Base-by-base conservation (phyloP, 805 yeast species). In the Pichia heedii region DNA sequence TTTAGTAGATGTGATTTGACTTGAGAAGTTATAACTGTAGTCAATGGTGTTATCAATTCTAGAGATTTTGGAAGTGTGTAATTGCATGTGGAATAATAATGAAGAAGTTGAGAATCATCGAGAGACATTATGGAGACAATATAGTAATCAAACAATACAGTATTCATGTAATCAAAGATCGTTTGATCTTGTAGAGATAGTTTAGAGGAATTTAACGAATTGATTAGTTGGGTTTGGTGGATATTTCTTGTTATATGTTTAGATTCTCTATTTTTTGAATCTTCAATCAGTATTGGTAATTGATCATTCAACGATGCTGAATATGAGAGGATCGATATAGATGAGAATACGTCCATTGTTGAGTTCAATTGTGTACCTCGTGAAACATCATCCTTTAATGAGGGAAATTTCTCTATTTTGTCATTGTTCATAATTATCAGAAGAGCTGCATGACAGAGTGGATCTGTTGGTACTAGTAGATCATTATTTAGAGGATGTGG, bases 231-330 rank as follows among this genome's bases (percentile, higher is more conserved):
- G 3, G 68, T 55, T 5, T 68, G 59, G 46, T 74, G 62, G 10
- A 68, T 55, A 22, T 57, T 55, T 39, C 73, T 58, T 37, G 50
- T 61, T 2, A 58, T 50, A 22, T 54, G 50, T 11, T 58, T 50
- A 7, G 36, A 30, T 22, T 48, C 56, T 39, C 62, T 73, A 50
- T 57, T 51, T 15, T 60, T 51, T 22, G 53, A 62, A 49, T 70
- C 78, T 51, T 80, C 86, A 2, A 80, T 61, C 12, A 77, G 60
- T 1, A 79, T 59, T 0, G 87, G 87, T 18, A 81, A 55, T 19
- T 69, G 67, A 13, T 70, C 69, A 44, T 70, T 67, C 2, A 69
- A 63, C 1, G 81, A 63, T 2, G 80, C 74, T 35, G 68, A 67
- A 41, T 69, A 67, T 1, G 82, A 71, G 10, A 79, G 46, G 12